These are phyloP conservation scores for Chlorella sp. DNA, from an alignment of 139 green algal genomes.

Conservation along the genomic window DNA sequence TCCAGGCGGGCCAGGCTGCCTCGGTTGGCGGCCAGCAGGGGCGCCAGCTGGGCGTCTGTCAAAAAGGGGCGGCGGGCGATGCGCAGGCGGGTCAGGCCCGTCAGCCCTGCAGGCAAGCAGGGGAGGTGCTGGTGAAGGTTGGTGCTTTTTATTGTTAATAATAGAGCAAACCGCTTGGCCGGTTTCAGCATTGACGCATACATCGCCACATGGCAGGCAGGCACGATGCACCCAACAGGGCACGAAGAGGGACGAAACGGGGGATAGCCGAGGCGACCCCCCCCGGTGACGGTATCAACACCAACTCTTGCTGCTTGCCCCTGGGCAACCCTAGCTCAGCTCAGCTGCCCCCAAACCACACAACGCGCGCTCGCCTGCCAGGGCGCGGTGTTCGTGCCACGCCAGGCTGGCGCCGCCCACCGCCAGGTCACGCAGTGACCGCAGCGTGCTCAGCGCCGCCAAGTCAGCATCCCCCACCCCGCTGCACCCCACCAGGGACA, in stretches of 20 bases:
- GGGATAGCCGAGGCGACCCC: too few relatives aligned
- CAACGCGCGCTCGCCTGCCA: background rate
- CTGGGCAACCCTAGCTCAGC: background rate
- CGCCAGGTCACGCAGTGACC: background rate
- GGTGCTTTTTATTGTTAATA: too few relatives aligned
- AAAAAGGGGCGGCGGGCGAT: conserved; percentile 21
- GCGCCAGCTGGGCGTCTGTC: conserved; percentile 17
- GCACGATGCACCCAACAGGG: too few relatives aligned
- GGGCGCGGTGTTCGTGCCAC: conserved; percentile 20
- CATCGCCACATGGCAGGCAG: too few relatives aligned
- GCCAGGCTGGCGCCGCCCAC: conserved; percentile 15
- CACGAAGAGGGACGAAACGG: too few relatives aligned
- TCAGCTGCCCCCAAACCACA: too few relatives aligned
- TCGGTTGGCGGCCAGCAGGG: conserved; percentile 25
- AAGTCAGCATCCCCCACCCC: conserved; percentile 5
- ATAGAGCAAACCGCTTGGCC: too few relatives aligned
- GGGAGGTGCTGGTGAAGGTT: background rate
- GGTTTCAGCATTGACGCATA: too few relatives aligned
- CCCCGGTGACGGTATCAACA: too few relatives aligned
- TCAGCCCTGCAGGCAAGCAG: background rate
- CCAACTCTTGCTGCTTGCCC: too few relatives aligned
- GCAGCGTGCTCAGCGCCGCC: background rate
- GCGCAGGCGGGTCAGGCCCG: conserved; percentile 4
- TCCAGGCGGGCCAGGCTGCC: conserved; percentile 22
- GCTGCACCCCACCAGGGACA: conserved; percentile 13